phyloP scores from a whole-genome alignment of 75 land plant species.

The Selaginella tamariscina region DNA sequence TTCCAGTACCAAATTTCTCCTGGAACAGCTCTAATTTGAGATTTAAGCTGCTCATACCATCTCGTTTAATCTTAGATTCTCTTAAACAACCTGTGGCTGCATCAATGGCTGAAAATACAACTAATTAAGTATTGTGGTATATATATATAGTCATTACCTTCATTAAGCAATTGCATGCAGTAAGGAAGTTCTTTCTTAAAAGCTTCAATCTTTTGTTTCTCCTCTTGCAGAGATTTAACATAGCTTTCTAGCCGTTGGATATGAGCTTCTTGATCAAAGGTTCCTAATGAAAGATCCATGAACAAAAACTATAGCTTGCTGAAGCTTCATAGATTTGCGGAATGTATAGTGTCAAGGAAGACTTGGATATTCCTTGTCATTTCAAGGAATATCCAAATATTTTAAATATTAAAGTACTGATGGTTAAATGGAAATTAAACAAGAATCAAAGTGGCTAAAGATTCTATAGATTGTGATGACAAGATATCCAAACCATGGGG shows the following conservation, averaged over 20 bases:
- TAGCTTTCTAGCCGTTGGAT: not conserved
- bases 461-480: too few species aligned
- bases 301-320: too few species aligned
- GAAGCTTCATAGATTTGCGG: too few species aligned
- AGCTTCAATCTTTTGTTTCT: conserved; percentile 11
- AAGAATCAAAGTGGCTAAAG: too few species aligned
- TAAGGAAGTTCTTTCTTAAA: conserved; percentile 5
- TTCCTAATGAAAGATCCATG: too few species aligned
- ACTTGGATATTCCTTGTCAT: too few species aligned
- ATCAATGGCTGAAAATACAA: not conserved
- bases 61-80: not conserved
- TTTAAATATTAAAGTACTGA: too few species aligned
- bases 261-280: too few species aligned
- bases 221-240: not conserved
- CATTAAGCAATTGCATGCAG: conserved; percentile 4
- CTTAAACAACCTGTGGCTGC: not conserved
- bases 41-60: not conserved
- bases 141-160: not conserved
- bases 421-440: too few species aligned
- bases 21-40: not conserved
- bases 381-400: too few species aligned
- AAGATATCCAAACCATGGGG: too few species aligned
- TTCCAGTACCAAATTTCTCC: not conserved
- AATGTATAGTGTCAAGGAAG: too few species aligned
- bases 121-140: not conserved